A percentile compares a stretch with the other conserved stretches of the same genome.
These are phyloP conservation scores for Leccinum truebloodii DNA, from an alignment of 768 basidiomycete species.

Conservation along the genomic window DNA sequence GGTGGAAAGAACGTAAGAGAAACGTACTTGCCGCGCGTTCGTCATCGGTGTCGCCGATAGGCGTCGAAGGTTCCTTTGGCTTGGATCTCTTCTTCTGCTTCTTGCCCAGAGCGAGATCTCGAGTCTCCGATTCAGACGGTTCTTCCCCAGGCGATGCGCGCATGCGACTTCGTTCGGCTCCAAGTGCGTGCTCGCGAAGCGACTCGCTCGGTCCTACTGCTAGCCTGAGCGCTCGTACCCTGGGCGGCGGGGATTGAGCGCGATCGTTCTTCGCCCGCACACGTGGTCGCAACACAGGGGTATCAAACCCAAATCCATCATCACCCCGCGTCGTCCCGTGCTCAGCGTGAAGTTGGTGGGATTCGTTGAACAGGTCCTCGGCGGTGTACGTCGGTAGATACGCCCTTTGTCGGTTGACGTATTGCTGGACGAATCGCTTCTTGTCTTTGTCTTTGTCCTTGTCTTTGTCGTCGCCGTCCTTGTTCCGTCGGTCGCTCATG, in stretches of 20 bases:
- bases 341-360: slow-evolving; percentile 15
- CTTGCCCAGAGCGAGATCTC: slow-evolving; percentile 6
- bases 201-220: neutral
- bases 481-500: slow-evolving; percentile 34
- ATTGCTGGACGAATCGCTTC: slow-evolving; percentile 43
- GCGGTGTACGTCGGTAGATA: slow-evolving; percentile 45
- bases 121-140: neutral
- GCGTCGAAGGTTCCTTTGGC: slow-evolving; percentile 20
- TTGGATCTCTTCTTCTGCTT: slow-evolving; percentile 28
- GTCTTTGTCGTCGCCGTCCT: no score
- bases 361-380: slow-evolving; percentile 35
- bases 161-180: neutral
- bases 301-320: slow-evolving; percentile 46
- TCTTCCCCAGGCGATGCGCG: neutral
- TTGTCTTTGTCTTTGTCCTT: slow-evolving; percentile 31
- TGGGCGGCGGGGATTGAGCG: slow-evolving; percentile 1
- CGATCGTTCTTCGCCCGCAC: slow-evolving; percentile 18
- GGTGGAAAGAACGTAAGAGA: neutral
- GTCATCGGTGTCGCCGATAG: slow-evolving; percentile 29
- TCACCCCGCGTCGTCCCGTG: slow-evolving; percentile 2
- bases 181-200: neutral
- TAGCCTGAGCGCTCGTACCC: neutral
- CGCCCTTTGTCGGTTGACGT: slow-evolving; percentile 49
- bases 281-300: slow-evolving; percentile 58
- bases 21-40: slow-evolving; percentile 41